Conservation (phyloP, 2,329 filamentous ascomycete genomes). For the Lojkania enalia region DNA sequence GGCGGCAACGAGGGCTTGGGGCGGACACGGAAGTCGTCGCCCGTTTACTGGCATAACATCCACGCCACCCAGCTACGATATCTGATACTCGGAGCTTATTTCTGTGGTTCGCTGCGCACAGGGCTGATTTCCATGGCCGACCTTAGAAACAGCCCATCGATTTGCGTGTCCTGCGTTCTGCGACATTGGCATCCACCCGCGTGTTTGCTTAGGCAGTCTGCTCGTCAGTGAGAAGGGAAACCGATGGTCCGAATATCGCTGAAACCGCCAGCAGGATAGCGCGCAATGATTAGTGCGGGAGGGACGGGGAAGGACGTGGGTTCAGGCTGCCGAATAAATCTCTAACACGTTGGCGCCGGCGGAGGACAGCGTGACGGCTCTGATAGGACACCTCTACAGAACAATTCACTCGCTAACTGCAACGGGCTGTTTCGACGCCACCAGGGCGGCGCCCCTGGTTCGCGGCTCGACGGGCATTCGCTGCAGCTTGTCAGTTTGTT, state of each 20-base stretch:
- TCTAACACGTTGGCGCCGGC: constrained; percentile 17
- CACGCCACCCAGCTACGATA: not conserved
- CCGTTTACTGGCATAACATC: not conserved
- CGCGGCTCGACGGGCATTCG: not conserved
- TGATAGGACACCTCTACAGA: constrained; percentile 7
- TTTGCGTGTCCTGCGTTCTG: too few species aligned
- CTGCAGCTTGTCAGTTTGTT: constrained; percentile 3
- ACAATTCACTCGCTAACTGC: constrained; percentile 4
- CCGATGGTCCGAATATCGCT: too few species aligned
- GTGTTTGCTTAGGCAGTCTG: too few species aligned
- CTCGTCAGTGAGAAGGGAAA: too few species aligned
- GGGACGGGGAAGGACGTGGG: constrained; percentile 1
- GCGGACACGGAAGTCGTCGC: not conserved
- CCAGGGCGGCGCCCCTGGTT: constrained; percentile 4
- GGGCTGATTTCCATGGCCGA: not conserved
- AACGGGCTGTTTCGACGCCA: constrained; percentile 7
- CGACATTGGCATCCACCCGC: too few species aligned
- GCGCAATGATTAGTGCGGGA: constrained; percentile 5
- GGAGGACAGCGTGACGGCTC: not conserved
- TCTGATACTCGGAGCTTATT: constrained; percentile 14
- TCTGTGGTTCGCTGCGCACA: not conserved
- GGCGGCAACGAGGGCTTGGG: not conserved
- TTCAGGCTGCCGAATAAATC: constrained; percentile 2
- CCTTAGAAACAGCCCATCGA: too few species aligned
- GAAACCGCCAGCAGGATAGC: constrained; percentile 11